These are phyloP conservation scores for Fusarium longipes DNA, from an alignment of 2,329 filamentous ascomycete species.

Conservation along the genomic window DNA sequence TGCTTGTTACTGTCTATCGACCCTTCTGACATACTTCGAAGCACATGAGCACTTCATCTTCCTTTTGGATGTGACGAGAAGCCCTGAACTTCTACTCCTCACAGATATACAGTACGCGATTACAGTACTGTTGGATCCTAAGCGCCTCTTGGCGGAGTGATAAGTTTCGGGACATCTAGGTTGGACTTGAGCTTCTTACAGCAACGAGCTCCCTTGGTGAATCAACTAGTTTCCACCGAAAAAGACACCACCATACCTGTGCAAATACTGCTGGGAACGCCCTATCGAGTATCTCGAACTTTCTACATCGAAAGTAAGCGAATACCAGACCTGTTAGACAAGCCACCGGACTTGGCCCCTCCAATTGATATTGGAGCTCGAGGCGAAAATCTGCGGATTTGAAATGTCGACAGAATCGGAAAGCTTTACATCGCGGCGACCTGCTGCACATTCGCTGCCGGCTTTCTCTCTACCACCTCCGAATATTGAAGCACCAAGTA, in stretches of 20 bases:
- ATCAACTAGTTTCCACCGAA: no score
- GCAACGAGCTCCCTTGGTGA: background rate
- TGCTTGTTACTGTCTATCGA: background rate
- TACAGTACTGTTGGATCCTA: background rate
- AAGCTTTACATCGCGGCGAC: conserved; percentile 51
- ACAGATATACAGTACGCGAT: background rate
- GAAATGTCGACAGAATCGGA: conserved; percentile 46
- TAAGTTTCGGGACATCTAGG: background rate
- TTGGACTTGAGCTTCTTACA: background rate
- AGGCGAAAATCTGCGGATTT: background rate
- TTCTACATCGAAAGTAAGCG: background rate
- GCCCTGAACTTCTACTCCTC: background rate
- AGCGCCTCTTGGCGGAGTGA: background rate
- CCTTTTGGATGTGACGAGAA: conserved; percentile 19
- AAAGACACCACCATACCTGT: no score
- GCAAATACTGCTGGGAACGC: background rate
- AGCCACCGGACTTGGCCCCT: background rate
- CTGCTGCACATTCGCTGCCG: conserved; percentile 50
- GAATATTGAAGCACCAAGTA: conserved; percentile 53
- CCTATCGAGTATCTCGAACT: background rate
- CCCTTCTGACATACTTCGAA: background rate
- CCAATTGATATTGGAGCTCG: background rate
- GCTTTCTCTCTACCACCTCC: conserved; percentile 53
- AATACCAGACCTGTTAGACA: background rate
- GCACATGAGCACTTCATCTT: background rate